Conservation (phyloP, 2,329 filamentous ascomycete genomes). For the Knufia fluminis region DNA sequence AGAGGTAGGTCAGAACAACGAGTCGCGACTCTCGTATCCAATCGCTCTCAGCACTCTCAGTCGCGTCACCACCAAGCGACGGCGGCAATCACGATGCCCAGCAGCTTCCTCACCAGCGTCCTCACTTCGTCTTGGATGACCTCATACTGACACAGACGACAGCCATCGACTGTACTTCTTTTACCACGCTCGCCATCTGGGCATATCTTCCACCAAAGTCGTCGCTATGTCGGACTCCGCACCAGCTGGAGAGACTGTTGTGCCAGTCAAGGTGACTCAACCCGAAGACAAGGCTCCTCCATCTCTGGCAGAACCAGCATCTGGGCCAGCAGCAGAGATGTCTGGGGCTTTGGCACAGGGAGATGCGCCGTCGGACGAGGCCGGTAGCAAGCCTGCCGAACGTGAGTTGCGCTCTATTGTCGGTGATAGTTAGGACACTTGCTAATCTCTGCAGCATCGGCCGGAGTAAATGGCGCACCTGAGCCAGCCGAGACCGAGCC, state of each 20-base stretch:
- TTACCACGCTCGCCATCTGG: slow-evolving; percentile 2
- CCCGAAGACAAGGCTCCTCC: slow-evolving; percentile 20
- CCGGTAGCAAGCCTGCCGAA: slow-evolving; percentile 26
- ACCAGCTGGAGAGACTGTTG: slow-evolving; percentile 12
- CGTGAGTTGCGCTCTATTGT: slow-evolving; percentile 27
- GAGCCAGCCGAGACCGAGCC: slow-evolving; percentile 20
- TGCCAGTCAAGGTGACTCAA: slow-evolving; percentile 19
- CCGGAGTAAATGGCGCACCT: slow-evolving; percentile 21
- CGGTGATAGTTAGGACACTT: slow-evolving; percentile 17
- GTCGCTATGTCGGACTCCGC: slow-evolving; percentile 1
- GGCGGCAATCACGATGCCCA: background rate
- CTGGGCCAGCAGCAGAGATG: slow-evolving; percentile 19
- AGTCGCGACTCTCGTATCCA: background rate
- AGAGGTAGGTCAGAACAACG: background rate
- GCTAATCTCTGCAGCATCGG: slow-evolving; percentile 19
- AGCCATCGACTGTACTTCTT: background rate
- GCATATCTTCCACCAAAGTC: slow-evolving; percentile 1
- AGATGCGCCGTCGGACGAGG: slow-evolving; percentile 27
- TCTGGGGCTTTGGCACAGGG: slow-evolving; percentile 27
- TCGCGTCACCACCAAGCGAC: background rate
- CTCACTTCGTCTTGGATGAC: background rate
- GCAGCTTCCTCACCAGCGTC: background rate
- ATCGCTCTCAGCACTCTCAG: background rate
- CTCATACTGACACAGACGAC: background rate
- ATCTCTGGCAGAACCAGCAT: slow-evolving; percentile 19